These are phyloP conservation scores for Penicillium corylophilum DNA, from an alignment of 2,329 filamentous ascomycete species.

Conservation along the genomic window DNA sequence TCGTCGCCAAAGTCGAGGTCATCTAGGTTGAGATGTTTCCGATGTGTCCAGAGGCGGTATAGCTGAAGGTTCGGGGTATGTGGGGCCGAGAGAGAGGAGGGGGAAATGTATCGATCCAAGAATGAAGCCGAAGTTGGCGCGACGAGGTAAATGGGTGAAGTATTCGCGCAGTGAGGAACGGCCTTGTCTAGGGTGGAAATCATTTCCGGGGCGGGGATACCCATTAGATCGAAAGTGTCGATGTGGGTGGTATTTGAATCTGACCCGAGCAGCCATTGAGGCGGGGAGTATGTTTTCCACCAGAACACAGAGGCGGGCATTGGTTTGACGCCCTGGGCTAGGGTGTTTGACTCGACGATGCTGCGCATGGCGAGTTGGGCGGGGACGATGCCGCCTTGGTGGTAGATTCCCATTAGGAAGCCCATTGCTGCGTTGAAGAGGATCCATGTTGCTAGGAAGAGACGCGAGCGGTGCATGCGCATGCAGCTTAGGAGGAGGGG, in stretches of 20 bases:
- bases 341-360: conserved; percentile 32
- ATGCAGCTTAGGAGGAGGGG: conserved; percentile 53
- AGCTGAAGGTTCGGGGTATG: conserved; percentile 31
- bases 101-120: conserved; percentile 38
- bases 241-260: conserved; percentile 33
- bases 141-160: conserved; percentile 42
- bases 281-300: conserved; percentile 58
- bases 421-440: conserved; percentile 51
- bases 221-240: conserved; percentile 50
- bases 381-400: conserved; percentile 54
- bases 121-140: conserved; percentile 47
- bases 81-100: conserved; percentile 3
- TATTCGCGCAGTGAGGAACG: conserved; percentile 31
- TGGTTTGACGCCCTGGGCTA: conserved; percentile 24
- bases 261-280: conserved; percentile 51
- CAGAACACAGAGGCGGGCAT: conserved; percentile 46
- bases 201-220: conserved; percentile 44
- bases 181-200: conserved; percentile 37
- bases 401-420: conserved; percentile 53
- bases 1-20: conserved; percentile 53
- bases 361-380: conserved; percentile 48
- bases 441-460: conserved; percentile 48
- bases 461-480: conserved; percentile 39
- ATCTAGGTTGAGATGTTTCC: conserved; percentile 51
- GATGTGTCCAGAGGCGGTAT: conserved; percentile 45